Evolutionary conservation across 306 rosid genomes (phyloP), one percentile per base, ranked within the genome.

Genomic region (Sicyos baderoa): DNA sequence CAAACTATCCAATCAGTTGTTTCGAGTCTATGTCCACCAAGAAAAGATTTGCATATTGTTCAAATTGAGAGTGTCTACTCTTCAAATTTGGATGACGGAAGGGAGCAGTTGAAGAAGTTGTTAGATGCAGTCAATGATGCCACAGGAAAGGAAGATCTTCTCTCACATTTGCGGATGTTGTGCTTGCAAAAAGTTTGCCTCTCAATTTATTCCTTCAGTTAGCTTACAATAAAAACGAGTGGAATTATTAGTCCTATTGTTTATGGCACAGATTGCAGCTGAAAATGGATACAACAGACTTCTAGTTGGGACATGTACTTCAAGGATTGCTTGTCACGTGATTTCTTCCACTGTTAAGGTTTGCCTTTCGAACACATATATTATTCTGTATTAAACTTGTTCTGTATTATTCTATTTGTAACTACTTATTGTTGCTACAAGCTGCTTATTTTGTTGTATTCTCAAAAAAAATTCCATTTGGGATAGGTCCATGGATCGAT

Each of bases 281-380:
- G 84, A 87, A 77, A 85, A 80, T 57, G 96, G 97, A 59, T 91
- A 89, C 79, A 91, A 85, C 83, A 84, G 91, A 77, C 76, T 91
- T 77, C 63, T 91, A 48, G 55, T 91, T 8, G 97, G 97, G 18
- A 82, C 91, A 25, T 91, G 96, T 79, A 82, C 88, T 53, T 91
- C 95, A 6, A 87, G 90, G 78, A 89, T 92, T 69, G 97, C 97
- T 73, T 76, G 85, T 78, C 92, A 89, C 60, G 96, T 92, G 68
- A 58, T 92, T 79, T 77, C 92, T 8, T 89, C 96, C 61, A 87
- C 95, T 15, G 97, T 87, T 77, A 92, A 92, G 96, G 98, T 81
- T 72, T 58, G 51, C 48, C 71, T 58, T 73, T 7, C 42, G 6
- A 35, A 35, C 42, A 8, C 42, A 5, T 35, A 35, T 35, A 35